Base-by-base conservation (phyloP, 1,139 yeast genomes). In the Petasospora fabianii region DNA sequence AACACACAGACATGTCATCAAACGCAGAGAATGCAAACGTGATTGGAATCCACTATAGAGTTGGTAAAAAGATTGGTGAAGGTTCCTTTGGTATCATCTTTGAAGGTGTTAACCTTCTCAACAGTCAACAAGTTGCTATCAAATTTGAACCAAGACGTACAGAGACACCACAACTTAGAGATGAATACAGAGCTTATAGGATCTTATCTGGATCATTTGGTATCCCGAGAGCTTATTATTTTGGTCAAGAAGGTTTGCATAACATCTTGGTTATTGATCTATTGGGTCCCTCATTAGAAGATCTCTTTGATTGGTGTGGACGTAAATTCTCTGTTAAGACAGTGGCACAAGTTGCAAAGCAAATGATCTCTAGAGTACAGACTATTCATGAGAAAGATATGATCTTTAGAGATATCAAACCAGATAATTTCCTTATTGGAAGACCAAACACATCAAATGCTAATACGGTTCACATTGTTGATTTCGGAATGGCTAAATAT, bases 381-480 rank as follows among this genome's bases (percentile, higher is more conserved):
- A 69, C 73, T 36, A 73, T 83, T 37, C 92, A 83, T 58, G 77
- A 76, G 34, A 79, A 78, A 55, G 83, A 81, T 57, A 63, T 83
- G 46, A 83, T 83, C 40, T 83, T 81, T 59, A 69, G 94, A 49
- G 82, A 77, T 53, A 85, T 92, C 63, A 92, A 92, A 62, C 98
- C 98, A 4, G 98, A 92, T 62, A 92, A 92, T 66, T 92, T 92
- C 59, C 71, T 92, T 55, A 88, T 92, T 92, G 98, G 98, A 43
- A 88, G 78, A 59, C 84, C 82, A 6, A 79, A 77, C 17, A 69
- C 78, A 12, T 69, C 77, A 2, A 77, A 76, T 46, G 84, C 82
- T 33, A 82, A 84, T 57, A 78, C 87, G 59, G 96, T 94, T 43
- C 79, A 92, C 62, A 92, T 92, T 35, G 90, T 92, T 63, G 98